These are phyloP conservation scores for Botrytis fabae DNA, from an alignment of 2,329 filamentous ascomycete species.

Conservation along the genomic window DNA sequence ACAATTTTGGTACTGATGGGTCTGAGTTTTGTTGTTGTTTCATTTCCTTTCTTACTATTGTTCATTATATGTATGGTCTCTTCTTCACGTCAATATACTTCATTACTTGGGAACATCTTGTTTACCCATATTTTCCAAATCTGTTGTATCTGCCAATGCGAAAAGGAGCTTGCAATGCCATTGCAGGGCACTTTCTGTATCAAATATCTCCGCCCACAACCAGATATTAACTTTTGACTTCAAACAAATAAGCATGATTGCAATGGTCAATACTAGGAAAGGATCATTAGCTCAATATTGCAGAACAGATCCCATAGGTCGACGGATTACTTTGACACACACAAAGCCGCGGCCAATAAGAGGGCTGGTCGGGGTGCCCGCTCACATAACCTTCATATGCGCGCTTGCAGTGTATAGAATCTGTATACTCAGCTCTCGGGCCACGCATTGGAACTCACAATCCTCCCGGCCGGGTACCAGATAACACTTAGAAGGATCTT, in stretches of 20 bases:
- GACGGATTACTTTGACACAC: neutral
- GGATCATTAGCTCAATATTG: neutral
- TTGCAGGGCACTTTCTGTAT: too few relatives aligned
- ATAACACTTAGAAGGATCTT: neutral
- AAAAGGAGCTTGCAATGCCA: neutral
- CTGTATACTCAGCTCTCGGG: neutral
- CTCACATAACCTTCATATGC: neutral
- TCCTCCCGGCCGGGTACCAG: neutral
- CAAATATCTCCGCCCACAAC: neutral
- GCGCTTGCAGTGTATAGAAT: neutral
- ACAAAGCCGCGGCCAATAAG: neutral
- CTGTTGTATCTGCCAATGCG: neutral
- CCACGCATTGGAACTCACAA: neutral
- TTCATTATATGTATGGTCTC: neutral
- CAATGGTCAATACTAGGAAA: neutral
- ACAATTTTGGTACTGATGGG: neutral
- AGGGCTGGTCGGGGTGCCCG: neutral
- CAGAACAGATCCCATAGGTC: neutral
- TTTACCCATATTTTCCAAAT: neutral
- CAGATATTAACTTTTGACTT: neutral
- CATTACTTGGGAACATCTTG: neutral
- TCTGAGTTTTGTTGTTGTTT: slow-evolving; percentile 1
- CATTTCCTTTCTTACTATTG: neutral
- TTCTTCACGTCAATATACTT: neutral
- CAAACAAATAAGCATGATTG: neutral